These are phyloP conservation scores for Tolypocladium sp. DNA, from an alignment of 2,329 filamentous ascomycete genomes.

Conservation along the genomic window DNA sequence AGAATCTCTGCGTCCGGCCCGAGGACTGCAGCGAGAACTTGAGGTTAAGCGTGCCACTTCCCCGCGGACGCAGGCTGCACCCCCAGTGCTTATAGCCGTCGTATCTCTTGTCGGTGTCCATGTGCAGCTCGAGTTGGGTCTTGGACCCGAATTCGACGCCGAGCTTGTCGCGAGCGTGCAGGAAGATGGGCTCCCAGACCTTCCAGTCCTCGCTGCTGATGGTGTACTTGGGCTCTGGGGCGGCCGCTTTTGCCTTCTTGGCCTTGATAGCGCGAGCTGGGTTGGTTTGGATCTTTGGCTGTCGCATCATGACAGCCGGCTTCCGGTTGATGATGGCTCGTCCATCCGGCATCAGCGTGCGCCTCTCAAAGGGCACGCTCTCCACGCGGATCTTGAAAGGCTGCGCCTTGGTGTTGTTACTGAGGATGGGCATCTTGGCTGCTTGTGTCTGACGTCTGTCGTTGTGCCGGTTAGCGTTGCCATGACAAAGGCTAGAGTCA, in stretches of 20 bases:
- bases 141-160: background rate
- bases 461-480: too few species aligned
- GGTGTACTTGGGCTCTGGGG: background rate
- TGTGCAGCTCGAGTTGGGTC: background rate
- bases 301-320: background rate
- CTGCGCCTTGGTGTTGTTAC: background rate
- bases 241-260: background rate
- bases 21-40: background rate
- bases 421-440: background rate
- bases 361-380: background rate
- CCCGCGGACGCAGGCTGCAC: background rate
- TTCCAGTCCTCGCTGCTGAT: background rate
- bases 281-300: background rate
- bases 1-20: background rate
- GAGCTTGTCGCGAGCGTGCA: background rate
- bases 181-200: background rate
- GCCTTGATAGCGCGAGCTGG: background rate
- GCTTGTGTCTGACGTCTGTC: too few species aligned
- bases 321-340: background rate
- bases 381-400: background rate
- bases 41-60: background rate
- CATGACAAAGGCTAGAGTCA: too few species aligned
- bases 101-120: background rate
- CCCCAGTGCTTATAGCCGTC: background rate
- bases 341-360: background rate